Conservation (phyloP, 1,139 yeast species). For the Saccharomycopsis hybrid region DNA sequence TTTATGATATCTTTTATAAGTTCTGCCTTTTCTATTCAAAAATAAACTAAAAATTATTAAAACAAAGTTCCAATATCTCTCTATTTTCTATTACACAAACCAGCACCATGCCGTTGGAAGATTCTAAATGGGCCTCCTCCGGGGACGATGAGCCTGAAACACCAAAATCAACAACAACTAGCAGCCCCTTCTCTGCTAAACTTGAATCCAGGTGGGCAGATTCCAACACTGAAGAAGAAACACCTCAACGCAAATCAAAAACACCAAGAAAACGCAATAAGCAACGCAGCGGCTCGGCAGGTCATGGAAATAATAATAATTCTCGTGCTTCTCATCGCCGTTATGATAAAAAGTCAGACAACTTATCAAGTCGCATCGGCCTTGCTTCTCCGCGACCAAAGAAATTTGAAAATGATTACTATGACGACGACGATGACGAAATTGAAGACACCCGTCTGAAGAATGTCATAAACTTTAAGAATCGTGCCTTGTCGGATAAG, state of each 20-base stretch:
- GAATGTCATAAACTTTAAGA: neutral
- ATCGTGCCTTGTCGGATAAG: neutral
- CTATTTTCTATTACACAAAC: too few species aligned
- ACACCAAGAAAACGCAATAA: too few species aligned
- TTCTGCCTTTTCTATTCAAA: too few species aligned
- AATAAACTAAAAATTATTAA: too few species aligned
- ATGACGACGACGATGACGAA: neutral
- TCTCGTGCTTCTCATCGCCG: too few species aligned
- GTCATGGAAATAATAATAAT: too few species aligned
- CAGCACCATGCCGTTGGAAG: neutral
- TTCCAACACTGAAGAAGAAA: neutral
- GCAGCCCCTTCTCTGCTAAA: too few species aligned
- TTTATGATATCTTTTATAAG: too few species aligned
- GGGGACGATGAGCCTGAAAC: constrained; percentile 15
- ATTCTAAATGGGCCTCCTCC: constrained; percentile 18
- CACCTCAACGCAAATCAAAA: neutral
- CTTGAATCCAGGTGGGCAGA: constrained; percentile 7
- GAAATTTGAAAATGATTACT: neutral
- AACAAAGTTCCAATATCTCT: too few species aligned
- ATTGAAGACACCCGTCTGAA: neutral
- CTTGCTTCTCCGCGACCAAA: neutral
- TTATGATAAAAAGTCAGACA: neutral
- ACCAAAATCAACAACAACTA: too few species aligned
- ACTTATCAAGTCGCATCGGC: neutral
- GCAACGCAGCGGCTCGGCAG: too few species aligned